phyloP scores from a whole-genome alignment of 768 basidiomycete genomes.

The Russula ochroleuca region DNA sequence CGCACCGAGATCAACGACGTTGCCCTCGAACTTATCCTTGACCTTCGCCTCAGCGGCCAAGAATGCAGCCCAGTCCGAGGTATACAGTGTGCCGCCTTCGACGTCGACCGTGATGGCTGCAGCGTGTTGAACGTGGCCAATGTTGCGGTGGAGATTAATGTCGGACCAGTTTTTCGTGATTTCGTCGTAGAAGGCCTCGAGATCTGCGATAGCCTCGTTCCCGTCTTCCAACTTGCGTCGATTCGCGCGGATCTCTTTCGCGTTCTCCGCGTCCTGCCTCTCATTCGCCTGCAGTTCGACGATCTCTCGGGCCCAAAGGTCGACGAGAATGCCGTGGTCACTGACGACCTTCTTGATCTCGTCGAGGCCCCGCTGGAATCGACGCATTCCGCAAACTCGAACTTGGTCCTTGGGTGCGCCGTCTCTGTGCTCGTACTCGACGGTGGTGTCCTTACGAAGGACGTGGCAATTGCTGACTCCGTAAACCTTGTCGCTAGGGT shows the following conservation, averaged over 20 bases:
- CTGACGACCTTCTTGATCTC: background rate
- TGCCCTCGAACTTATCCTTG: conserved; percentile 1
- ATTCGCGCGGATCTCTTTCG: background rate
- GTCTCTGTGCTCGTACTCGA: background rate
- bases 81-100: conserved; percentile 1
- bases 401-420: background rate
- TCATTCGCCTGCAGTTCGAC: background rate
- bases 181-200: background rate
- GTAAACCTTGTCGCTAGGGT: background rate
- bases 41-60: background rate
- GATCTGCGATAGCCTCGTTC: conserved; percentile 1
- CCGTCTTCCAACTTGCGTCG: background rate
- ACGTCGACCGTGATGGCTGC: conserved; percentile 1
- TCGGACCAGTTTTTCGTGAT: background rate
- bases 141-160: conserved; percentile 3
- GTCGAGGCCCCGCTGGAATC: background rate
- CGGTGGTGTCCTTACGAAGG: background rate
- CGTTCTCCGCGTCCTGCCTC: background rate
- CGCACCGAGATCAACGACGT: conserved; percentile 6
- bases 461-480: background rate
- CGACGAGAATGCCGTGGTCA: background rate
- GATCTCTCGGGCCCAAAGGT: background rate
- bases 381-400: background rate
- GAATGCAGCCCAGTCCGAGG: conserved; percentile 10
- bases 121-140: background rate